Evolutionary conservation across 805 yeast species (phyloP), one percentile per base, ranked within the genome.

Genomic region (Metschnikowia arizonensis): DNA sequence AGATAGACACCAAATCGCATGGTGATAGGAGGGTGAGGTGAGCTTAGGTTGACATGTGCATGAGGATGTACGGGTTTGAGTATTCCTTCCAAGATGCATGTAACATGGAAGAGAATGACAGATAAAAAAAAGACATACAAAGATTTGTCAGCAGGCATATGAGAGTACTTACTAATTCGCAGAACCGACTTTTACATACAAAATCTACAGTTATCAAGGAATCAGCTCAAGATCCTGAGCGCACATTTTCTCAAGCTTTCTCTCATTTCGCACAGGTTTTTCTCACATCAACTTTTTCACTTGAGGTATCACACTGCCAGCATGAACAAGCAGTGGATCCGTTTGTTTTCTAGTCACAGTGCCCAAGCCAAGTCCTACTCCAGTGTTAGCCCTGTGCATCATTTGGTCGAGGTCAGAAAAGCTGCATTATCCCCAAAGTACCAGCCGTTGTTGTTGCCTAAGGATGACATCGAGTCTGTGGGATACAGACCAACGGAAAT

Each of bases 371-470:
- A 59, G 45, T 53, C 73, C 11, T 71, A 70, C 63, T 84, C 95
- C 32, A 77, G 87, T 42, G 90, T 88, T 30, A 79, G 84, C 41
- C 98, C 99, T 1, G 95, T 91, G 12, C 99, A 93, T 64, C 99
- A 93, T 66, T 76, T 79, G 48, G 86, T 91, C 35, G 80, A 79
- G 53, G 81, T 88, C 59, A 76, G 79, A 57, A 93, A 93, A 64
- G 68, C 81, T 31, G 78, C 78, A 44, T 76, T 91, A 40, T 83
- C 90, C 30, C 89, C 91, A 46, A 73, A 83, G 49, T 85, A 82
- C 64, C 80, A 85, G 42, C 85, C 80, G 32, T 66, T 87, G 47
- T 77, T 85, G 50, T 66, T 75, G 40, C 78, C 83, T 24, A 81
- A 83, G 53, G 79, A 80, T 57, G 96, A 89, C 64, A 79, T 89